Evolutionary conservation across 179 eudicot genomes (phyloP), one percentile per base, ranked within the genome.

Genomic region (Vitellaria paradoxa): DNA sequence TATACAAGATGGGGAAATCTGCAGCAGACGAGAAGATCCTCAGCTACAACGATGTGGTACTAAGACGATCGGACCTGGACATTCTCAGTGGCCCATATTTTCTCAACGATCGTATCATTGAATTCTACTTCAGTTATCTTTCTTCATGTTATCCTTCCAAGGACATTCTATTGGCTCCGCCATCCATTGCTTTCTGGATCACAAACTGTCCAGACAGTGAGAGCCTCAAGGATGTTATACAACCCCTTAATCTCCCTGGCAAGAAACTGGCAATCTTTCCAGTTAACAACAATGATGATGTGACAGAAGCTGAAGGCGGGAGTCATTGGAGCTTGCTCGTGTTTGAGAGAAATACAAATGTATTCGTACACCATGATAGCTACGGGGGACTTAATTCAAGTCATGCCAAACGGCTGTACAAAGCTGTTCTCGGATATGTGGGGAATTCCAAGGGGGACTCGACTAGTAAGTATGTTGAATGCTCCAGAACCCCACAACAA

Each of bases 291-390:
- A 95, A 95, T 26, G 70, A 72, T 9, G 93, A 95, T 46, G 87
- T 90, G 53, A 78, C 81, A 20, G 30, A 14, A 74, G 89, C 88
- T 11, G 97, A 89, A 81, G 99, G 93, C 18, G 99, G 99, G 57
- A 81, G 77, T 49, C 99, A 95, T 78, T 95, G 99, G 99, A 95
- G 99, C 84, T 77, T 95, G 64, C 92, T 95, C 21, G 93, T 86
- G 7, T 95, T 83, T 68, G 80, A 85, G 47, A 85, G 93, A 80
- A 42, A 80, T 0, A 61, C 83, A 46, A 90, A 85, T 56, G 74
- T 85, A 47, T 93, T 89, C 82, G 91, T 95, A 74, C 97, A 95
- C 85, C 97, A 93, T 61, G 99, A 95, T 77, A 95, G 94, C 81
- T 77, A 17, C 50, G 72, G 80, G 6, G 87, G 88, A 20, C 46